A percentile compares a stretch with the other conserved stretches of the same genome.
Evolutionary conservation across 192 early-diverging fungal species (phyloP).

Genomic region (Helicostylum pulchrum): DNA sequence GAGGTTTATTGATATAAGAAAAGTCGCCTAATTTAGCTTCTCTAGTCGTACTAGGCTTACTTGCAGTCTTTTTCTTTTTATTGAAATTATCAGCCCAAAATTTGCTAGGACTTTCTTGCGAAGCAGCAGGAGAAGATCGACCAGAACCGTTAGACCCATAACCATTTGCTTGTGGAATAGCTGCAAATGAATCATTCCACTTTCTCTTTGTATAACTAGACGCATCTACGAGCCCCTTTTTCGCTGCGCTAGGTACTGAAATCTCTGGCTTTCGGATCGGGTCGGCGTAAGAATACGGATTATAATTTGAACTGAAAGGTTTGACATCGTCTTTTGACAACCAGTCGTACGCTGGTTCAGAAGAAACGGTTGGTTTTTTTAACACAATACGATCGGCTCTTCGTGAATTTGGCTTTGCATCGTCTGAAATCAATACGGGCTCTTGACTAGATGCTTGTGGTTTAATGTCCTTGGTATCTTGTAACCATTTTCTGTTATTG

Average conservation of each 20-base stretch:
- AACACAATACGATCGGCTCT: not conserved
- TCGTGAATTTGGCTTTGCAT: not conserved
- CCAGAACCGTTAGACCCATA: too few species aligned
- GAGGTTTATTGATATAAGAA: not conserved
- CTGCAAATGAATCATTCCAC: too few species aligned
- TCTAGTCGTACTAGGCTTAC: too few species aligned
- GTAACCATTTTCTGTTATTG: not conserved
- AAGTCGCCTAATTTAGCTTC: not conserved
- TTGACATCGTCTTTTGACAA: not conserved
- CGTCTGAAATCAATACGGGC: not conserved
- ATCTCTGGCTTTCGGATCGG: too few species aligned
- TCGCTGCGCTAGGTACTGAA: too few species aligned
- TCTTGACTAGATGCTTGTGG: conserved; percentile 13
- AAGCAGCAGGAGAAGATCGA: too few species aligned
- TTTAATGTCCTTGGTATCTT: not conserved
- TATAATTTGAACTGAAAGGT: conserved; percentile 1
- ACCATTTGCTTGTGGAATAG: too few species aligned
- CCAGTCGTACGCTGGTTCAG: not conserved
- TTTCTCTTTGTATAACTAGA: too few species aligned
- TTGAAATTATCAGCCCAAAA: too few species aligned
- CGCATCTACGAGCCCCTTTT: too few species aligned
- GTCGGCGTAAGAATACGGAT: not conserved
- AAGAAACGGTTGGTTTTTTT: not conserved
- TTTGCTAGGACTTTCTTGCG: too few species aligned
- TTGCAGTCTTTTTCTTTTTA: too few species aligned